A percentile compares a stretch with the other conserved stretches of the same genome.
phyloP scores from a whole-genome alignment of 2,329 filamentous ascomycete genomes.

The Sclerotinia trifoliorum region DNA sequence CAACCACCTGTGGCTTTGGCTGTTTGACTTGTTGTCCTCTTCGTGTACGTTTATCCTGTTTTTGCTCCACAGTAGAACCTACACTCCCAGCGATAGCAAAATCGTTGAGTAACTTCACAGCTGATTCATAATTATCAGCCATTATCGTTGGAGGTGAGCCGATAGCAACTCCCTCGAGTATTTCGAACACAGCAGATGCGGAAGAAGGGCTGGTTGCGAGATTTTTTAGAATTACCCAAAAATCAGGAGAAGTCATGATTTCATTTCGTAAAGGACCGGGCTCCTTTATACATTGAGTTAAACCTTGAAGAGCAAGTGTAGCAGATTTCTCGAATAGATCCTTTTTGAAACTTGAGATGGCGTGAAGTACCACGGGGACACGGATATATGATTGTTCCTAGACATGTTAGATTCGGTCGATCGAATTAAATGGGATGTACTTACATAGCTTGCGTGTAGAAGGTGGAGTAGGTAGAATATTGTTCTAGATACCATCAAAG shows the following conservation, averaged over 20 bases:
- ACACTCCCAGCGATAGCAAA: constrained; percentile 83
- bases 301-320: constrained; percentile 71
- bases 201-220: constrained; percentile 69
- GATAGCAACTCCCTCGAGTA: constrained; percentile 75
- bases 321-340: constrained; percentile 74
- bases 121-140: constrained; percentile 92
- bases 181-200: constrained; percentile 76
- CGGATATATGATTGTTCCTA: constrained; percentile 89
- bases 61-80: constrained; percentile 67
- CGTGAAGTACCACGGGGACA: constrained; percentile 86
- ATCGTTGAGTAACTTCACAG: constrained; percentile 79
- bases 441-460: constrained; percentile 79
- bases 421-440: constrained; percentile 39
- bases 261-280: constrained; percentile 80
- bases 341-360: constrained; percentile 82
- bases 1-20: constrained; percentile 48
- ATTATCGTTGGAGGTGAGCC: constrained; percentile 77
- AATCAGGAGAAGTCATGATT: constrained; percentile 94
- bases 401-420: constrained; percentile 33
- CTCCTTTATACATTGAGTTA: constrained; percentile 76
- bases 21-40: constrained; percentile 48
- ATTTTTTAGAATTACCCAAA: constrained; percentile 85
- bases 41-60: constrained; percentile 55
- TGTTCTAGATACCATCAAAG: constrained; percentile 77
- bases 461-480: constrained; percentile 84